phyloP scores from a whole-genome alignment of 164 flowering plant genomes.

The Pachysandra terminalis region DNA sequence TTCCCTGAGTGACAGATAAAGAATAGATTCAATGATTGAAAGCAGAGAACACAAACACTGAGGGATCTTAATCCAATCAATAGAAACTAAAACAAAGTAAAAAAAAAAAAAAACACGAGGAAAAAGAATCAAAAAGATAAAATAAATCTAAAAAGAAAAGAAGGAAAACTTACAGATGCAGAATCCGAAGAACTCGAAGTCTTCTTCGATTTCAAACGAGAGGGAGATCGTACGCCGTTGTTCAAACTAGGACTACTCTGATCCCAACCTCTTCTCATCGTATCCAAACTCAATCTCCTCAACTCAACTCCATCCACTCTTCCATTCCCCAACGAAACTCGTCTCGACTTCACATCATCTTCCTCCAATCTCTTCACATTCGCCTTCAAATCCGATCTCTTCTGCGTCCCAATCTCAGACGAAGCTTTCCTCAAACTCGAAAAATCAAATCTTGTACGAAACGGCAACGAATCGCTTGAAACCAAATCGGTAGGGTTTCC shows the following conservation, averaged over 20 bases:
- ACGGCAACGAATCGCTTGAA: conserved; percentile 28
- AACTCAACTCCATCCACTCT: conserved; percentile 21
- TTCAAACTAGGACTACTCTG: conserved; percentile 15
- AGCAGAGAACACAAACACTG: background rate
- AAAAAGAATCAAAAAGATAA: background rate
- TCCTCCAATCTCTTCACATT: conserved; percentile 10
- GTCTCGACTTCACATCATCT: conserved; percentile 18
- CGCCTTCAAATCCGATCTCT: conserved; percentile 7
- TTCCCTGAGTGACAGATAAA: background rate
- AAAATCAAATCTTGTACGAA: conserved; percentile 1
- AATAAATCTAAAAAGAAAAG: background rate
- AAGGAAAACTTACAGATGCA: conserved; percentile 20
- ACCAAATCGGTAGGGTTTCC: conserved; percentile 55
- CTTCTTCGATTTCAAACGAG: conserved; percentile 16
- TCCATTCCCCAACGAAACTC: conserved; percentile 26
- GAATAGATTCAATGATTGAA: background rate
- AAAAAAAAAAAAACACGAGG: background rate
- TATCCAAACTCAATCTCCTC: conserved; percentile 51
- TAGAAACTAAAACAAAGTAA: background rate
- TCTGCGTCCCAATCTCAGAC: conserved; percentile 15
- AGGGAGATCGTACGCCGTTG: conserved; percentile 8
- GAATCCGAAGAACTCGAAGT: conserved; percentile 1
- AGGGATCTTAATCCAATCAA: no score
- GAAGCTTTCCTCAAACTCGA: background rate
- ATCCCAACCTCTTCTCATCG: conserved; percentile 43